Percentiles rank a stretch among this genome's conserved stretches.
Evolutionary conservation across 1,284 basidiomycete genomes (phyloP).

Genomic region (Stereum hirsutum): DNA sequence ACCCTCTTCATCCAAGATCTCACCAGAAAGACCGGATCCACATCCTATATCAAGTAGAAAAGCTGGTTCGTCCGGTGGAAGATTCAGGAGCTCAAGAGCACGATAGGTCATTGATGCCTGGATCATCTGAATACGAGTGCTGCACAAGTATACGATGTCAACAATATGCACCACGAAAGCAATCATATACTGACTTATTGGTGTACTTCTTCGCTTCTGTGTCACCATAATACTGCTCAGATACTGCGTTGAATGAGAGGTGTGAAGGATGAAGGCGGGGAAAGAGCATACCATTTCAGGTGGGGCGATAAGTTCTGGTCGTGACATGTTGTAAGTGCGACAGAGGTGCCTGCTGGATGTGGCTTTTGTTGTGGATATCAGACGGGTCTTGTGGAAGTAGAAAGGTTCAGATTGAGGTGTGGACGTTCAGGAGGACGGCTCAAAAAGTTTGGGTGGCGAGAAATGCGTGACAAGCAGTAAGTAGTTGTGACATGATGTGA

Average conservation of each 20-base stretch:
- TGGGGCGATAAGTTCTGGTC: slow-evolving; percentile 93
- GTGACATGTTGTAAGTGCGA: slow-evolving; percentile 68
- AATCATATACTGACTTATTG: slow-evolving; percentile 57
- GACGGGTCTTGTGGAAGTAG: too few relatives aligned
- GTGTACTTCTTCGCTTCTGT: slow-evolving; percentile 95
- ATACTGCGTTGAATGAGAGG: slow-evolving; percentile 8
- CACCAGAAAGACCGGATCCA: slow-evolving; percentile 96
- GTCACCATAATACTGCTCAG: slow-evolving; percentile 88
- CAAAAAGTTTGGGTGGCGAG: too few relatives aligned
- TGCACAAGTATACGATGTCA: slow-evolving; percentile 21
- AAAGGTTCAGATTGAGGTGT: too few relatives aligned
- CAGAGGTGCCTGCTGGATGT: not conserved
- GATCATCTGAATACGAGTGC: slow-evolving; percentile 93
- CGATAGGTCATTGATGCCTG: slow-evolving; percentile 98
- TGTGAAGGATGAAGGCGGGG: not conserved
- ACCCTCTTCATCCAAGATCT: slow-evolving; percentile 92
- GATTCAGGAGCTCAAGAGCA: slow-evolving; percentile 84
- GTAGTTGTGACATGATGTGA: slow-evolving; percentile 1
- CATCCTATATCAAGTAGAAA: slow-evolving; percentile 96
- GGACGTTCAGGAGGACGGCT: too few relatives aligned
- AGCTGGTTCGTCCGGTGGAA: slow-evolving; percentile 70
- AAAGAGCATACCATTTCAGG: slow-evolving; percentile 79
- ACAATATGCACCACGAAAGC: not conserved
- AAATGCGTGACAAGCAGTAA: too few relatives aligned
- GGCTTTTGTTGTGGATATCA: too few relatives aligned